phyloP scores from a whole-genome alignment of 495 filamentous ascomycete genomes.

The Lasiosphaeria hispida region DNA sequence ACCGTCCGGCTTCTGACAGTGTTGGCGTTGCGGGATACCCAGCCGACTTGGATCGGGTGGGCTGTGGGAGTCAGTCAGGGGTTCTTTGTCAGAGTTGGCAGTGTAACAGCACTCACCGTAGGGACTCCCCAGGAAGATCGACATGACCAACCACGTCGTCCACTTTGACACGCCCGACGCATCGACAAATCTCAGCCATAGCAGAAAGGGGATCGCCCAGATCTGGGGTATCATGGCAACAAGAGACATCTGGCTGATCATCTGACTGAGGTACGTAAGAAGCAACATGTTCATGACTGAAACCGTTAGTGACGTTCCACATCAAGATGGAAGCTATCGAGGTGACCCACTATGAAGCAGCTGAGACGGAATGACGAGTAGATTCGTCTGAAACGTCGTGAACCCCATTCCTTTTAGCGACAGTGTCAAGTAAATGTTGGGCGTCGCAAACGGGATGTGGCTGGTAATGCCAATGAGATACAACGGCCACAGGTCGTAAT shows the following conservation, averaged over 20 bases:
- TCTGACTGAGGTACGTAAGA: slow-evolving; percentile 47
- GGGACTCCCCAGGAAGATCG: slow-evolving; percentile 56
- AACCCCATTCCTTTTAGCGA: slow-evolving; percentile 60
- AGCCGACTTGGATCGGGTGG: slow-evolving; percentile 42
- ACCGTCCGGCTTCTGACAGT: slow-evolving; percentile 63
- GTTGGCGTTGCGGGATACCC: slow-evolving; percentile 47
- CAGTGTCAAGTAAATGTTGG: slow-evolving; percentile 61
- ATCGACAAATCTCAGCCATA: slow-evolving; percentile 49
- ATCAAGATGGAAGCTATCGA: not conserved
- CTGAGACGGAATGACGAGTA: slow-evolving; percentile 46
- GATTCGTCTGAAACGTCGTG: slow-evolving; percentile 64
- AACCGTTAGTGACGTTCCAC: slow-evolving; percentile 49
- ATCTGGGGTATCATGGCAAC: slow-evolving; percentile 21
- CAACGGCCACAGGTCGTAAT: slow-evolving; percentile 72
- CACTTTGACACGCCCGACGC: slow-evolving; percentile 45
- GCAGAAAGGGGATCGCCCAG: slow-evolving; percentile 49
- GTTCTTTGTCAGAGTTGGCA: not conserved
- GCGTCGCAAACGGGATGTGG: slow-evolving; percentile 56
- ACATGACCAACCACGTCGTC: slow-evolving; percentile 54
- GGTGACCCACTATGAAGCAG: slow-evolving; percentile 15
- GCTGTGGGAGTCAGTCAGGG: slow-evolving; percentile 20
- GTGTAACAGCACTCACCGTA: slow-evolving; percentile 42
- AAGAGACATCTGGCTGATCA: slow-evolving; percentile 31
- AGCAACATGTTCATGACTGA: slow-evolving; percentile 43
- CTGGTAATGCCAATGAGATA: slow-evolving; percentile 62